Percentiles rank a stretch among this genome's conserved stretches.
Conservation (phyloP, 164 flowering plant species). For the Umbellularia californica region DNA sequence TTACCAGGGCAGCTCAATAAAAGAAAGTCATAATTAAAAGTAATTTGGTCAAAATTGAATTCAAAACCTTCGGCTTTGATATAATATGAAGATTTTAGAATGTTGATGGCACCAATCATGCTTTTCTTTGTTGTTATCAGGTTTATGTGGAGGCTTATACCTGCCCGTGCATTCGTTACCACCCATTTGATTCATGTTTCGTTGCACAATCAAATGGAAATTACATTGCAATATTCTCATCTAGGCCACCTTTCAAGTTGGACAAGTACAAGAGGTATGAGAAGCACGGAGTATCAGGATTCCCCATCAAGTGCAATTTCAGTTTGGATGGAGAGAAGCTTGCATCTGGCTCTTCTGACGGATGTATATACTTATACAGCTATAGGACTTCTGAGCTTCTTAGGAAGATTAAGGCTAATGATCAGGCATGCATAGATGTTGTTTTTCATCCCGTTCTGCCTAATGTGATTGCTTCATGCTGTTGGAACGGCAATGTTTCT, state of each 20-base stretch:
- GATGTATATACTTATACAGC: constrained; percentile 61
- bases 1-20: no score
- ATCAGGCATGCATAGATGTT: constrained; percentile 71
- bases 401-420: constrained; percentile 55
- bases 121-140: constrained; percentile 32
- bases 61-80: no score
- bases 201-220: constrained; percentile 92
- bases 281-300: constrained; percentile 90
- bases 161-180: constrained; percentile 65
- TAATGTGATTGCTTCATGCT: constrained; percentile 67
- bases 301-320: constrained; percentile 83
- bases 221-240: constrained; percentile 79
- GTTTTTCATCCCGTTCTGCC: constrained; percentile 71
- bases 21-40: no score
- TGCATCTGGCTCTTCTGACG: constrained; percentile 80
- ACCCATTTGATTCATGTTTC: constrained; percentile 71
- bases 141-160: constrained; percentile 89
- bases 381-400: constrained; percentile 46
- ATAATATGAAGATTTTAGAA: neutral
- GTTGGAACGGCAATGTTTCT: constrained; percentile 77
- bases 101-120: neutral
- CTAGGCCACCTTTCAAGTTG: constrained; percentile 68
- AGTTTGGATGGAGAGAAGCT: constrained; percentile 65
- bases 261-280: constrained; percentile 85
- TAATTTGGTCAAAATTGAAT: no score